These are phyloP conservation scores for Aegilops sharonensis DNA, from an alignment of 176 grass and related monocot species.

Conservation along the genomic window DNA sequence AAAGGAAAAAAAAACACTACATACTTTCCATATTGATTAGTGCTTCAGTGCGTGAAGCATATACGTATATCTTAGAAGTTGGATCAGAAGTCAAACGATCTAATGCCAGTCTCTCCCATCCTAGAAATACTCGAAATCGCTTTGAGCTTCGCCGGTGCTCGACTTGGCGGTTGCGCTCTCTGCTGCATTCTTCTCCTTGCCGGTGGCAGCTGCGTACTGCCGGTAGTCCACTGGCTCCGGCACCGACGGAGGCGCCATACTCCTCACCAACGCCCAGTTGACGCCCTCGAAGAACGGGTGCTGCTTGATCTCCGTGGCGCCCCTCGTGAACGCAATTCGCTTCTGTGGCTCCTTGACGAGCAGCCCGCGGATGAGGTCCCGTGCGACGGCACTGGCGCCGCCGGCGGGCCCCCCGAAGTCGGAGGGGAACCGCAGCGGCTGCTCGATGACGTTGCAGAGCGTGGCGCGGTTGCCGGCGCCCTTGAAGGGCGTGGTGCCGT, in stretches of 20 bases:
- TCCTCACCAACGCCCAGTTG: conserved; percentile 38
- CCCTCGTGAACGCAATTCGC: conserved; percentile 30
- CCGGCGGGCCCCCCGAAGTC: background rate
- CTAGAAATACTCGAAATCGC: conserved; percentile 27
- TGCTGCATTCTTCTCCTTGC: conserved; percentile 21
- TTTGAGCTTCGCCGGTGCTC: background rate
- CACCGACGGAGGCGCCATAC: conserved; percentile 18
- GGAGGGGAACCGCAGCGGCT: conserved; percentile 55
- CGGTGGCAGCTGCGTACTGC: conserved; percentile 9
- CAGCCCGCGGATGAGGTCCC: conserved; percentile 32
- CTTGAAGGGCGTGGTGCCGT: conserved; percentile 75
- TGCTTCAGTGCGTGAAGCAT: background rate
- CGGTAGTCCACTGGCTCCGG: conserved; percentile 31
- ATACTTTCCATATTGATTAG: background rate
- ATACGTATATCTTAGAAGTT: background rate
- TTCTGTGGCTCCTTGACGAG: conserved; percentile 36
- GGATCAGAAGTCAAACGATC: conserved; percentile 8
- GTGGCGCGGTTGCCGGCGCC: conserved; percentile 72
- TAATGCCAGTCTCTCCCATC: conserved; percentile 1
- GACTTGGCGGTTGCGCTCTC: background rate
- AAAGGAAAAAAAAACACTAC: background rate
- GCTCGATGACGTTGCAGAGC: conserved; percentile 72
- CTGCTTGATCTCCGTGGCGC: conserved; percentile 38
- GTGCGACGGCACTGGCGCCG: background rate
- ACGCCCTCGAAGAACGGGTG: conserved; percentile 38